Evolutionary conservation across 768 basidiomycete genomes (phyloP), one percentile per base, ranked within the genome.

Genomic region (Lactarius vividus): DNA sequence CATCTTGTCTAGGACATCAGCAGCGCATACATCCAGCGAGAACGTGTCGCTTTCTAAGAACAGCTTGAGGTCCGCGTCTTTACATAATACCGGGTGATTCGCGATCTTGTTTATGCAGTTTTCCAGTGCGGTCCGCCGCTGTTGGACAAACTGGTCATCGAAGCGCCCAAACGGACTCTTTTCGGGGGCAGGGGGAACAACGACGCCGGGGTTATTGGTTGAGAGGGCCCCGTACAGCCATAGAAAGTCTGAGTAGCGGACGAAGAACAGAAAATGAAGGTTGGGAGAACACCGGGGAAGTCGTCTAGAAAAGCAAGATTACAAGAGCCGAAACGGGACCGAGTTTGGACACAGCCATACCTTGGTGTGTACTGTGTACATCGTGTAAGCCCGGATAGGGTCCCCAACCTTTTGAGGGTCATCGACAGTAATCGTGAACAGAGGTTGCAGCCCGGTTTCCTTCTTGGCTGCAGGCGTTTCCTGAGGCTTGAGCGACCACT

Each of bases 381-480:
- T 94, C 13, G 92, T 97, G 74, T 94, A 97, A 18, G 88, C 86
- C 64, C 92, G 88, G 57, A 98, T 92, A 1, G 95, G 92, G 72
- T 96, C 94, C n/a, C 97, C 97, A 53, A 98, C 91, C 71, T 91
- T 93, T 70, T 98, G 95, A 6, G 97, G 97, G 76, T 99, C 97
- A 61, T 94, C 92, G n/a, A 99, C 94, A 0, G 90, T 85, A 69
- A 99, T 93, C 9, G 84, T 75, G 74, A 97, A 98, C 29, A 90
- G 79, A 26, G 92, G 90, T 63, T 83, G 85, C 42, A 88, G 71
- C 1, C 81, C 81, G 62, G 80, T 82, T 59, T 85, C 73, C 52
- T 67, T 74, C 52, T 72, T 74, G 28, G 72, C 67, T 37, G 69
- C 44, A 7, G 71, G 61, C 2, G 54, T 18, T 11, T 70, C 57